Evolutionary conservation across 75 land plant species (phyloP), one percentile per base, ranked within the genome.

Genomic region (Sequoiadendron giganteum): DNA sequence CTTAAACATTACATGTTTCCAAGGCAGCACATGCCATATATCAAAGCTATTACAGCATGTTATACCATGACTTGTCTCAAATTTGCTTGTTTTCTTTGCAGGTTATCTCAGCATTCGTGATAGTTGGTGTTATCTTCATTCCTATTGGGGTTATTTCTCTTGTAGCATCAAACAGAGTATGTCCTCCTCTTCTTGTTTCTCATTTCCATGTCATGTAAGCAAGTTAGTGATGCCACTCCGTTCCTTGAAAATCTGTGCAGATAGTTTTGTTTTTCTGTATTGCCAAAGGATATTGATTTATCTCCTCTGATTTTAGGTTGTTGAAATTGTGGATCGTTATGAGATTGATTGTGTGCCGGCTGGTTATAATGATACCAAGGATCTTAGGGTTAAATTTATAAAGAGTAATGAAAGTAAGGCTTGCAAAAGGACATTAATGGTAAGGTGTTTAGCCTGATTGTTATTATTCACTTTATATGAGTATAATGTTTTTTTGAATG

Each of bases 101-200:
- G 97, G 95, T 95, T 1, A 95, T 98, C 28, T 86, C 94, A 28
- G 85, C 90, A 49, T 97, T 96, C 88, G 90, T 91, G 52, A 21
- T 94, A 79, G 89, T 98, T 83, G 93, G 97, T 45, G 65, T 93
- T 68, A 83, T 98, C 85, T 98, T 98, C 75, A 92, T 98, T 47
- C 99, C 99, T 39, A 93, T 98, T 85, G 98, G 99, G 0, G 89
- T 92, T 58, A 91, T 90, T 61, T 91, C 97, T 15, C 86, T 98
- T 21, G 85, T 92, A 85, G 99, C 99, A 34, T 98, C 99, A 15
- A 86, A 87, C n/a, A 77, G 72, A 58, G 97, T 94, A 93, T 72
- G 84, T 75, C 77, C 16, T 75, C 15, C 11, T 75, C 34, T 25
- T 75, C 15, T 13, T 75, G 77, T 75, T 75, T 75, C 34, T 10